These are phyloP conservation scores for Candida insectorum DNA, from an alignment of 805 yeast species.

Conservation along the genomic window DNA sequence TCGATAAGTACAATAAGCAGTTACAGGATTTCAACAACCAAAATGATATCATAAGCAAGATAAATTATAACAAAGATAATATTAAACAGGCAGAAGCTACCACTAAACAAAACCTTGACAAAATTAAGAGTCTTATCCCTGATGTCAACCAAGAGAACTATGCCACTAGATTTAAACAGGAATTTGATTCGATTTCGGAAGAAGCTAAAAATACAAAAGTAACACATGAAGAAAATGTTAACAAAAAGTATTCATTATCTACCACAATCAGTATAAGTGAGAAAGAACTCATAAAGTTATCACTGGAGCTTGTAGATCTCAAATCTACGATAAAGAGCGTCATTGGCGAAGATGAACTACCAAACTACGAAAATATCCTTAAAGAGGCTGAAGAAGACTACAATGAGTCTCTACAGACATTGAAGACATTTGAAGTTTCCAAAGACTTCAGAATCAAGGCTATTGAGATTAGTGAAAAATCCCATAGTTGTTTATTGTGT, in stretches of 20 bases:
- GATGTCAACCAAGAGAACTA: constrained; percentile 1
- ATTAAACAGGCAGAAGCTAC: constrained; percentile 5
- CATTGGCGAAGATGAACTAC: constrained; percentile 37
- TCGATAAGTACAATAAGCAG: constrained; percentile 7
- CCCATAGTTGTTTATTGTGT: constrained; percentile 69
- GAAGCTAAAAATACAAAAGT: constrained; percentile 1
- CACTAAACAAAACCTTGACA: background rate
- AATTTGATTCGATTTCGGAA: background rate
- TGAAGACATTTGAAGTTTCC: constrained; percentile 68
- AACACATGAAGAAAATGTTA: constrained; percentile 1
- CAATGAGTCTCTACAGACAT: constrained; percentile 57
- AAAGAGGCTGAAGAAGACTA: constrained; percentile 60
- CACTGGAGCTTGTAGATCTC: background rate
- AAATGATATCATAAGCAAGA: constrained; percentile 8
- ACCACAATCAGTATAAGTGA: constrained; percentile 4
- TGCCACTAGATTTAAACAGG: constrained; percentile 2
- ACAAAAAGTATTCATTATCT: constrained; percentile 1
- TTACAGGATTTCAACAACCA: constrained; percentile 9
- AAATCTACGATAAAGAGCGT: constrained; percentile 18
- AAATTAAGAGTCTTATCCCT: background rate
- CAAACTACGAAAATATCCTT: constrained; percentile 48
- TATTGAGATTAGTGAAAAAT: constrained; percentile 52
- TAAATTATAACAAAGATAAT: constrained; percentile 13
- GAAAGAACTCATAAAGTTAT: background rate
- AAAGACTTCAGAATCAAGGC: constrained; percentile 70